A percentile compares a stretch with the other conserved stretches of the same genome.
Evolutionary conservation across 2,329 filamentous ascomycete genomes (phyloP).

Genomic region (Colletotrichum theobromicola): DNA sequence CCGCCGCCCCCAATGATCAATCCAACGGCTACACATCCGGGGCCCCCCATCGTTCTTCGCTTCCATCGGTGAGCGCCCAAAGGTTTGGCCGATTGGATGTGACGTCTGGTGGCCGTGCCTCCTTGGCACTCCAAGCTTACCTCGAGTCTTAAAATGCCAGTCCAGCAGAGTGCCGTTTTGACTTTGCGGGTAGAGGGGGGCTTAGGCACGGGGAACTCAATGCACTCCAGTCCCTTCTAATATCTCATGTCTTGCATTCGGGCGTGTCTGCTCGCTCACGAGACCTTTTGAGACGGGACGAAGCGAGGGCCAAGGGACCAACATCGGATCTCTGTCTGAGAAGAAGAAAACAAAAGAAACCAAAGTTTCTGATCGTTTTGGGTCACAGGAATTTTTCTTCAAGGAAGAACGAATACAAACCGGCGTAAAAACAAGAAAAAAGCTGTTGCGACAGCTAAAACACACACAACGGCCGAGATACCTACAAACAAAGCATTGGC

Average conservation of each 20-base stretch:
- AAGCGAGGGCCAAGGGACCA: conserved; percentile 6
- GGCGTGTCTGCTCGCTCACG: background rate
- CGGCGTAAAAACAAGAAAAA: background rate
- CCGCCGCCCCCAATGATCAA: background rate
- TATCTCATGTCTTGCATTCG: background rate
- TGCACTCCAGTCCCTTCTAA: background rate
- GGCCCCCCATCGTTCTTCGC: background rate
- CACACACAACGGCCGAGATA: background rate
- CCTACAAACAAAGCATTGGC: background rate
- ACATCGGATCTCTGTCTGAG: background rate
- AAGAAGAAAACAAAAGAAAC: background rate
- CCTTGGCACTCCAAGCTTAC: background rate
- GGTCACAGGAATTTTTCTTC: background rate
- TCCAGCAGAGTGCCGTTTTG: background rate
- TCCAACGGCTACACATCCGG: background rate
- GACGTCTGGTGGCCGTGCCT: conserved; percentile 1
- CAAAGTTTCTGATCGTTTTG: background rate
- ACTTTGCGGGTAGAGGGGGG: background rate
- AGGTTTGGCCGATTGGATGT: conserved; percentile 6
- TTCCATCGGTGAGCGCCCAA: background rate
- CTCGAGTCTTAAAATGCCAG: background rate
- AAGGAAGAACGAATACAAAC: background rate
- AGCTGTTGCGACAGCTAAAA: background rate
- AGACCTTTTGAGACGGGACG: conserved; percentile 9
- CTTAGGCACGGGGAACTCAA: background rate